Evolutionary conservation across 2,329 filamentous ascomycete species (phyloP).

Genomic region (Fusarium poae): DNA sequence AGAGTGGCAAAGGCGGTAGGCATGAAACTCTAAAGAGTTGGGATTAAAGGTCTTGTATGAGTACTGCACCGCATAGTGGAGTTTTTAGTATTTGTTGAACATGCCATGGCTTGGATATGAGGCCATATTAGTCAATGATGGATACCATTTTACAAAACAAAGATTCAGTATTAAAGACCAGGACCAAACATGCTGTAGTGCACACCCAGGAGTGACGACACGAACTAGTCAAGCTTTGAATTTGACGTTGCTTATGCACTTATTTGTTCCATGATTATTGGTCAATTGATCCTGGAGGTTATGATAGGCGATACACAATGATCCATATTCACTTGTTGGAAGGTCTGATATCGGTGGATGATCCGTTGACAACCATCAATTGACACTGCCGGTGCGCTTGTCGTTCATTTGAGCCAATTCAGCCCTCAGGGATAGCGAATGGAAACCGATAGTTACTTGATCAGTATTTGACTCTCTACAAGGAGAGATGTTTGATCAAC

Average conservation of each 20-base stretch:
- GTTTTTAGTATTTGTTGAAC: constrained; percentile 22
- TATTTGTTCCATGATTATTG: constrained; percentile 14
- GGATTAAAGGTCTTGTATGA: constrained; percentile 23
- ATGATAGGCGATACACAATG: constrained; percentile 4
- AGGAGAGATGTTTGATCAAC: not conserved
- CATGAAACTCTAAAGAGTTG: constrained; percentile 83
- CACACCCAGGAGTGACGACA: not conserved
- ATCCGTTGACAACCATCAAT: not conserved
- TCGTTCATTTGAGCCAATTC: not conserved
- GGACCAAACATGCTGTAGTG: too few species aligned
- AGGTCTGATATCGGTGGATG: not conserved
- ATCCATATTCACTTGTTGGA: not conserved
- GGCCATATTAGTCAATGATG: constrained; percentile 26
- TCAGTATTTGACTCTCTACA: not conserved
- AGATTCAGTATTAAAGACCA: not conserved
- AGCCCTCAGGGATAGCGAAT: not conserved
- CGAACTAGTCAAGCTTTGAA: not conserved
- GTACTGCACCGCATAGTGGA: constrained; percentile 22
- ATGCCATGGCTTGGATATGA: constrained; percentile 5
- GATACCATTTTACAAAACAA: constrained; percentile 8
- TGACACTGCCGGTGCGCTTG: not conserved
- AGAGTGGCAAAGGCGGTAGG: constrained; percentile 90
- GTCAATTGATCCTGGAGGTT: constrained; percentile 3
- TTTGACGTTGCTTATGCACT: not conserved
- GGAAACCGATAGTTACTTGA: not conserved